phyloP scores from a whole-genome alignment of 768 basidiomycete genomes.

The Galerina marginata region DNA sequence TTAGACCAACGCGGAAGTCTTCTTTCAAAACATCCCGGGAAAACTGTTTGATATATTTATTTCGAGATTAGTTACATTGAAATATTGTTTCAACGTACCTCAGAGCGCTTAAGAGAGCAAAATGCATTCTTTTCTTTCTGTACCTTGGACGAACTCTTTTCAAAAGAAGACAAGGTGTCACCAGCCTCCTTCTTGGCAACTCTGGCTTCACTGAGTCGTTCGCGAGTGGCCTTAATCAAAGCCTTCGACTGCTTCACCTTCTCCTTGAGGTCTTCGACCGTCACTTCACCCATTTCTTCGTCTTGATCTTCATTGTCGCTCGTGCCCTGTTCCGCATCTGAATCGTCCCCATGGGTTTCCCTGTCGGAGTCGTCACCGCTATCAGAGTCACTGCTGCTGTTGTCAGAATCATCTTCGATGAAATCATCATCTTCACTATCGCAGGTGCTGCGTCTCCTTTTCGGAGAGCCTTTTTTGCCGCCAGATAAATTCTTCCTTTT shows the following conservation, averaged over 20 bases:
- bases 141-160: constrained; percentile 48
- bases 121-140: constrained; percentile 68
- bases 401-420: constrained; percentile 26
- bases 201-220: constrained; percentile 41
- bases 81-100: constrained; percentile 37
- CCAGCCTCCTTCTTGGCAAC: constrained; percentile 40
- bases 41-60: constrained; percentile 40
- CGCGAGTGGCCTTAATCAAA: constrained; percentile 44
- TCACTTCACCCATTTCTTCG: constrained; percentile 43
- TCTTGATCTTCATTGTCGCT: constrained; percentile 33
- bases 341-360: constrained; percentile 10
- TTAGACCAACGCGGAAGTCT: constrained; percentile 63
- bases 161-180: constrained; percentile 38
- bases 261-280: constrained; percentile 47
- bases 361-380: constrained; percentile 29
- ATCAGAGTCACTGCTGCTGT: constrained; percentile 32
- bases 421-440: constrained; percentile 44
- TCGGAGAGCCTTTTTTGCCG: constrained; percentile 48
- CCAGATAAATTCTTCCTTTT: constrained; percentile 55
- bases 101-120: constrained; percentile 62
- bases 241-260: constrained; percentile 50
- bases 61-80: background rate
- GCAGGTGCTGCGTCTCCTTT: constrained; percentile 46
- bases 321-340: constrained; percentile 30
- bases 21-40: constrained; percentile 62